These are phyloP conservation scores for Mycena filopes DNA, from an alignment of 768 basidiomycete species.

Conservation along the genomic window DNA sequence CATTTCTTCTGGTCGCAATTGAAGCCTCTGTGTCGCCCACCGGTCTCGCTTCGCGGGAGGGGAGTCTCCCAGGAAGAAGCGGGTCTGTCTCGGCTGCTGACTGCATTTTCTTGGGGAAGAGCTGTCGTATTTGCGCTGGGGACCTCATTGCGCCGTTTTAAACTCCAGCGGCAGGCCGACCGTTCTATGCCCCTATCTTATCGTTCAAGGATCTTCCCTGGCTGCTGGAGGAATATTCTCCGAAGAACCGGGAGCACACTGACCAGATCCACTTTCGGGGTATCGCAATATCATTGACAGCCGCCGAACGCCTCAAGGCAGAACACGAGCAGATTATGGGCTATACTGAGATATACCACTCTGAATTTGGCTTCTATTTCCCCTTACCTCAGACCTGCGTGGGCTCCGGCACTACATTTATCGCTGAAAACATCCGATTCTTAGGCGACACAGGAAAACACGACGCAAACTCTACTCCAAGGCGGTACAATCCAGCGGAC, in stretches of 20 bases:
- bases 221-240: conserved; percentile 15
- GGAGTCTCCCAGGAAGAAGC: conserved; percentile 32
- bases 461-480: conserved; percentile 16
- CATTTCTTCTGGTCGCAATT: not conserved
- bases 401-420: conserved; percentile 12
- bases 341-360: conserved; percentile 30
- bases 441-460: conserved; percentile 10
- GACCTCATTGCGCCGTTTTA: conserved; percentile 17
- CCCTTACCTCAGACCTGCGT: conserved; percentile 8
- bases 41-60: not conserved
- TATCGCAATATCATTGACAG: conserved; percentile 30
- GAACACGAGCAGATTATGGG: conserved; percentile 47
- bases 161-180: conserved; percentile 11
- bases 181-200: conserved; percentile 18
- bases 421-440: conserved; percentile 25
- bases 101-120: conserved; percentile 22
- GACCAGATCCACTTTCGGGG: conserved; percentile 29
- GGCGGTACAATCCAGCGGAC: conserved; percentile 9
- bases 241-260: conserved; percentile 14
- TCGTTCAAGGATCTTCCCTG: not conserved
- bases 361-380: conserved; percentile 7
- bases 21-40: not conserved
- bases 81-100: conserved; percentile 45
- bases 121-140: not conserved
- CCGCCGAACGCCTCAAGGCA: conserved; percentile 61